Evolutionary conservation across 2,329 filamentous ascomycete genomes (phyloP).

Genomic region (Cytospora paraplurivora): DNA sequence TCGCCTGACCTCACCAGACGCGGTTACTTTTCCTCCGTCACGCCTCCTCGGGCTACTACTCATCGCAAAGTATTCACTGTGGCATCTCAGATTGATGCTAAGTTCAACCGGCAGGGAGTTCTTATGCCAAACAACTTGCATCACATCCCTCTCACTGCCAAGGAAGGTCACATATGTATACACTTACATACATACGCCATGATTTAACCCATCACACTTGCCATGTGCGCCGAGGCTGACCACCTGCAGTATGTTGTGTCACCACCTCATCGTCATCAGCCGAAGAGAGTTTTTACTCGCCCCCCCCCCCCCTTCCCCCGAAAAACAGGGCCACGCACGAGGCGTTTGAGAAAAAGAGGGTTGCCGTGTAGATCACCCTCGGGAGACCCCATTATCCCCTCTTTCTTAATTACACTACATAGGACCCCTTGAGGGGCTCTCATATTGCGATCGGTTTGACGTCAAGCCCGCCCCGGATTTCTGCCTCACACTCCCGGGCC

Average conservation of each 20-base stretch:
- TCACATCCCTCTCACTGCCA: not conserved
- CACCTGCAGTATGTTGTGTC: not conserved
- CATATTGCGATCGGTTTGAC: constrained; percentile 5
- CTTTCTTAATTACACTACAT: constrained; percentile 3
- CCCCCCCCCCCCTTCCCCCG: no score
- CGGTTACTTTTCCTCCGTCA: not conserved
- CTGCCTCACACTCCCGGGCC: not conserved
- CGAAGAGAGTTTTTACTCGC: not conserved
- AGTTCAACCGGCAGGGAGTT: not conserved
- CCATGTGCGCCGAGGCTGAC: not conserved
- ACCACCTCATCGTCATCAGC: not conserved
- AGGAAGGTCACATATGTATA: not conserved
- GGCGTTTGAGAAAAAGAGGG: constrained; percentile 17
- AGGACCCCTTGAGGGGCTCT: not conserved
- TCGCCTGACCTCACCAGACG: not conserved
- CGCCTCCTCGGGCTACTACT: no score
- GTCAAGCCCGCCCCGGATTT: not conserved
- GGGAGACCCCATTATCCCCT: constrained; percentile 1
- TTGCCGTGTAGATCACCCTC: constrained; percentile 21
- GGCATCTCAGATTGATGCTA: not conserved
- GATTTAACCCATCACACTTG: not conserved
- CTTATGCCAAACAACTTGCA: not conserved
- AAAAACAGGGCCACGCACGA: constrained; percentile 5
- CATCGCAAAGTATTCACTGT: not conserved
- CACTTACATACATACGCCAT: no score